Conservation (phyloP, 1,139 yeast species). For the Candida glucosophila region DNA sequence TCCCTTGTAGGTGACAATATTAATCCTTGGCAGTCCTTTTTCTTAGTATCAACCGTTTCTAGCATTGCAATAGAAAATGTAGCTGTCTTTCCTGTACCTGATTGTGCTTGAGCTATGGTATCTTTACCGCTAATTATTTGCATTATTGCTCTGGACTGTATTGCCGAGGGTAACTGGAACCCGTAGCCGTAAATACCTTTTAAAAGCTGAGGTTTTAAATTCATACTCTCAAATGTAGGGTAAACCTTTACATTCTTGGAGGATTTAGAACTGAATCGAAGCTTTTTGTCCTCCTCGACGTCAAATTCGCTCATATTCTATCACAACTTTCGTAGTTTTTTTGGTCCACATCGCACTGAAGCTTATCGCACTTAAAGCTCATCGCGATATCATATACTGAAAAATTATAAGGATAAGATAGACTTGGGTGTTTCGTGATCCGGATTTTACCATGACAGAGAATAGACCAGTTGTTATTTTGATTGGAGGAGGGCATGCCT, state of each 20-base stretch:
- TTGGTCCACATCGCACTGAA: too few species aligned
- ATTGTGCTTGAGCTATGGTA: constrained; percentile 95
- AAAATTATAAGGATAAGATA: too few species aligned
- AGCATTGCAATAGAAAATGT: constrained; percentile 90
- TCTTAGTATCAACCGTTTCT: constrained; percentile 63
- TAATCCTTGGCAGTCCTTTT: constrained; percentile 70
- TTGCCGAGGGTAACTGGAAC: constrained; percentile 89
- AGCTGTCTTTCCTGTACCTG: constrained; percentile 98
- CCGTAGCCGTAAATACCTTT: constrained; percentile 87
- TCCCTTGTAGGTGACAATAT: constrained; percentile 95
- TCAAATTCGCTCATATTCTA: constrained; percentile 43
- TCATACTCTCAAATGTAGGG: constrained; percentile 72
- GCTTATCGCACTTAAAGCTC: too few species aligned
- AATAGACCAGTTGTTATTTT: constrained; percentile 33
- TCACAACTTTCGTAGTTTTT: too few species aligned
- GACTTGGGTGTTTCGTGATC: too few species aligned
- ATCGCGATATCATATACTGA: neutral
- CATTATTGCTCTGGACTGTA: constrained; percentile 89
- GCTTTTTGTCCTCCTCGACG: constrained; percentile 45
- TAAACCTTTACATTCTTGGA: constrained; percentile 57
- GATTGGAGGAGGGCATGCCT: constrained; percentile 70
- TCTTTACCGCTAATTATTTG: constrained; percentile 89
- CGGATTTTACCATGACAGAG: constrained; percentile 1
- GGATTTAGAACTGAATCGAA: constrained; percentile 46
- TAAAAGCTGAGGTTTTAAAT: constrained; percentile 55